Evolutionary conservation across 805 yeast genomes (phyloP).

Genomic region (Ogataea methanolica): DNA sequence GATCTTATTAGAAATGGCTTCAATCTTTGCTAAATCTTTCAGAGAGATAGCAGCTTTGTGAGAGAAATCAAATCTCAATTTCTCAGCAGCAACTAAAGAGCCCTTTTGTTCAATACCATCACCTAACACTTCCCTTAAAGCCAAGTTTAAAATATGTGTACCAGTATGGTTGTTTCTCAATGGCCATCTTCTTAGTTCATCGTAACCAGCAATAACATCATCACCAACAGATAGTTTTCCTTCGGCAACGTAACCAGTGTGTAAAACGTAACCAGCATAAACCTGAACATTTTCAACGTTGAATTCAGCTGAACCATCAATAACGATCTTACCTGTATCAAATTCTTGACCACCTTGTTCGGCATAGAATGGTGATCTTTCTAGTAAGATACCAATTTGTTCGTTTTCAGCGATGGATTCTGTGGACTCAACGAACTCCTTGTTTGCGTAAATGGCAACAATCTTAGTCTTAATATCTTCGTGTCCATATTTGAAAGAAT

Average conservation of each 20-base stretch:
- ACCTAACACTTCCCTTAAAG: slow-evolving; percentile 81
- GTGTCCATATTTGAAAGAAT: slow-evolving; percentile 67
- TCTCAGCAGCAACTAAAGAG: slow-evolving; percentile 92
- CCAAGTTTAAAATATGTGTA: slow-evolving; percentile 90
- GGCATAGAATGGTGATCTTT: slow-evolving; percentile 93
- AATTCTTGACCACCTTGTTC: slow-evolving; percentile 99
- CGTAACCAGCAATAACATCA: slow-evolving; percentile 77
- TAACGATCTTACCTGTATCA: slow-evolving; percentile 89
- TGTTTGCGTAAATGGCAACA: slow-evolving; percentile 67
- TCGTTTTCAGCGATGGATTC: slow-evolving; percentile 30
- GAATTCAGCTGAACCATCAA: slow-evolving; percentile 85
- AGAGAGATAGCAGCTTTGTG: slow-evolving; percentile 80
- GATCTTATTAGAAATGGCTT: slow-evolving; percentile 63
- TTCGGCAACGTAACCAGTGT: slow-evolving; percentile 81
- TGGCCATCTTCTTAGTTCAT: slow-evolving; percentile 93
- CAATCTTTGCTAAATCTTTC: slow-evolving; percentile 71
- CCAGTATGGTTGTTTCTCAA: slow-evolving; percentile 98
- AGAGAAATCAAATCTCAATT: slow-evolving; percentile 92
- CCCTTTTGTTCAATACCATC: slow-evolving; percentile 92
- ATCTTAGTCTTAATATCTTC: slow-evolving; percentile 67
- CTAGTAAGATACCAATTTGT: slow-evolving; percentile 78
- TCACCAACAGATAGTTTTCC: slow-evolving; percentile 70
- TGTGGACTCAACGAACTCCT: slow-evolving; percentile 49
- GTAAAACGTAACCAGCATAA: slow-evolving; percentile 93
- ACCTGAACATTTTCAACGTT: slow-evolving; percentile 87